Conservation (phyloP, 116 monocot species). For the Dioscorea cayenensis region DNA sequence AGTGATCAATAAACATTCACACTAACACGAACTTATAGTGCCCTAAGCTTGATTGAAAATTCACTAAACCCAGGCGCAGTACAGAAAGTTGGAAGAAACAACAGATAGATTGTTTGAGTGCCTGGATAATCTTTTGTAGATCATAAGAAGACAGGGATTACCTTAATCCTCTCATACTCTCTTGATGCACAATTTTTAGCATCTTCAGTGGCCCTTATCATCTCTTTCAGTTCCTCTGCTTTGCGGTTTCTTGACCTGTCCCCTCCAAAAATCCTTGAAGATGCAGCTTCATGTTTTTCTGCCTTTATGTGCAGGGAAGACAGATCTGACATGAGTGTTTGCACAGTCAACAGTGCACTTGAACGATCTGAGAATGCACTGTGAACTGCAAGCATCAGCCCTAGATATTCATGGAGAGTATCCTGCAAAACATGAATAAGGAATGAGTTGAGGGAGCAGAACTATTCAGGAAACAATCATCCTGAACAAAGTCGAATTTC, state of each 20-base stretch:
- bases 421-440: constrained; percentile 42
- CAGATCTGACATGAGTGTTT: constrained; percentile 79
- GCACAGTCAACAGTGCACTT: constrained; percentile 76
- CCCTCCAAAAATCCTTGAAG: constrained; percentile 76
- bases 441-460: neutral
- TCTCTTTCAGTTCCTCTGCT: constrained; percentile 73
- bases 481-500: constrained; percentile 2
- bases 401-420: constrained; percentile 87
- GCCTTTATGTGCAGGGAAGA: constrained; percentile 53
- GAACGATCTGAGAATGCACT: constrained; percentile 85
- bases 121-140: neutral
- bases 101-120: too few species aligned
- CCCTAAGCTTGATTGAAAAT: too few species aligned
- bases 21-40: too few species aligned
- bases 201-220: constrained; percentile 70
- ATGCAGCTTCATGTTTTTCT: constrained; percentile 83
- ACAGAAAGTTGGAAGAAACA: too few species aligned
- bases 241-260: constrained; percentile 69
- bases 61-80: too few species aligned
- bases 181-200: constrained; percentile 65
- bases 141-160: constrained; percentile 19
- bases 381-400: constrained; percentile 76
- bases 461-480: neutral
- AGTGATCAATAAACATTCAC: too few species aligned
- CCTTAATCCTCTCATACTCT: constrained; percentile 94